These are phyloP conservation scores for Botrytis squamosa DNA, from an alignment of 2,329 filamentous ascomycete genomes.

Conservation along the genomic window DNA sequence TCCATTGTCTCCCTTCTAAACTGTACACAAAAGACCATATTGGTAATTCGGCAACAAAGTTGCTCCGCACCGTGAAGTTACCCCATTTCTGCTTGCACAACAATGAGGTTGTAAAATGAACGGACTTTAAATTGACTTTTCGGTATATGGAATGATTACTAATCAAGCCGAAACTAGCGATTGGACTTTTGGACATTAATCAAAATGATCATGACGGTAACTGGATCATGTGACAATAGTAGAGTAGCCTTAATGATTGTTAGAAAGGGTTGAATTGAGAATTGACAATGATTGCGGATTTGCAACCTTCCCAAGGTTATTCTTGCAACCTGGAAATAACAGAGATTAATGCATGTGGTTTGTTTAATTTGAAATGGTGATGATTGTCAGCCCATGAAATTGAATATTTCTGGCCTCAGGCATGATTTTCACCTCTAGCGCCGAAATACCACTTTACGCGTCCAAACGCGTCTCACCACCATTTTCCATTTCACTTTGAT, in stretches of 20 bases:
- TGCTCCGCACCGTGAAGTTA: background rate
- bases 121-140: background rate
- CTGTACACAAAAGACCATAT: background rate
- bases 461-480: conserved; percentile 11
- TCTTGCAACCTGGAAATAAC: background rate
- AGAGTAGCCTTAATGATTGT: background rate
- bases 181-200: background rate
- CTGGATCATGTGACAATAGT: background rate
- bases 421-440: background rate
- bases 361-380: background rate
- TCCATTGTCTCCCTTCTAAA: background rate
- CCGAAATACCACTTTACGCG: conserved; percentile 15
- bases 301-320: background rate
- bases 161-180: background rate
- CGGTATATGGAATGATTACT: background rate
- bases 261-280: background rate
- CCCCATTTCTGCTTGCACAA: background rate
- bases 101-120: background rate
- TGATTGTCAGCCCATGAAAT: background rate
- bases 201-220: background rate
- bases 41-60: background rate
- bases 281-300: background rate
- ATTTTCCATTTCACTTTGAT: background rate
- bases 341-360: background rate
- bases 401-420: background rate